Base-by-base conservation (phyloP, 768 basidiomycete genomes). In the Sistotremastrum niveocremeum region DNA sequence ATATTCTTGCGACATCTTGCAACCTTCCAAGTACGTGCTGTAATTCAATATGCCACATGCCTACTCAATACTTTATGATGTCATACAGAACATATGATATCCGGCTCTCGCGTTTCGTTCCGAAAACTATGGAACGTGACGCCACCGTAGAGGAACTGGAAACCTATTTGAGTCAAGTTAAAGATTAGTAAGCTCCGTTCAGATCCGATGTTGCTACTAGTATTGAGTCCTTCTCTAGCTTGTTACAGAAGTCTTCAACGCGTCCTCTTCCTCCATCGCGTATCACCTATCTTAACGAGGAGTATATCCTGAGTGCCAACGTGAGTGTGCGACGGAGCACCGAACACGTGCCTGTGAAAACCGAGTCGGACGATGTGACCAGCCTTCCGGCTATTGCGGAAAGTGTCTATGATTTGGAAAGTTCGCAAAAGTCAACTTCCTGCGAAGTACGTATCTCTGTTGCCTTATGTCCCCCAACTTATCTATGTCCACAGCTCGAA, bases 331-430 rank as follows among this genome's bases (percentile, higher is more conserved):
- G 71, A 32, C 73, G 71, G 54, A 69, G 62, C 49, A 44, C 49
- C 8, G 63, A 71, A 42, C 31, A 49, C 34, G 47, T 58, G 38
- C 39, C 50, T 10, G 52, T 44, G 4, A 31, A 34, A 11, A 32
- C 49, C 20, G 47, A 52, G 34, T 40, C n/a, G 29, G 39, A 40
- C 9, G 33, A 48, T 32, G 37, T 42, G 51, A 45, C 5, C 49
- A 36, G 34, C 45, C 44, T 28, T 35, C 42, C 46, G 56, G 64
- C 34, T 8, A 53, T 63, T 29, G 67, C 56, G 31, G 81, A 83
- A 56, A 76, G 66, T 45, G 53, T 65, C 9, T 47, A 72, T 8
- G 79, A 81, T 52, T 58, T 74, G 20, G 79, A 78, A 52, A 73
- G 66, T 46, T 66, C 67, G 28, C 67, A 77, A 48, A 71, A 69